These are phyloP conservation scores for Chytridium lagenaria DNA, from an alignment of 371 early-diverging fungal species.

Conservation along the genomic window DNA sequence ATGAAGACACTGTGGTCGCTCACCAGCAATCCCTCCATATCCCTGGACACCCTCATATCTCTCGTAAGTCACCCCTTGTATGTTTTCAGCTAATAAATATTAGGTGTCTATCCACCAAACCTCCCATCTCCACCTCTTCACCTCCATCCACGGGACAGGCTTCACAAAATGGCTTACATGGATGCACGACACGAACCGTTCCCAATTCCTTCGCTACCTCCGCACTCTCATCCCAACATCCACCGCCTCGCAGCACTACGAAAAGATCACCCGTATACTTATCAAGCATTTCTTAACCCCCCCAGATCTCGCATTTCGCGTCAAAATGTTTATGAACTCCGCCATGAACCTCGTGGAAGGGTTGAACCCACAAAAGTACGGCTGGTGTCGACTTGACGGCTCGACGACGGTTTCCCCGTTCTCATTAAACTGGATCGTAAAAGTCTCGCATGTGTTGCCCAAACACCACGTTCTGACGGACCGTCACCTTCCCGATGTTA, in stretches of 20 bases:
- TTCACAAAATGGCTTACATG: slow-evolving; percentile 15
- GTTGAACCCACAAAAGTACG: neutral
- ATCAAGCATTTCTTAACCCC: slow-evolving; percentile 9
- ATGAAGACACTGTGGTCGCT: neutral
- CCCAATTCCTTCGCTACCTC: neutral
- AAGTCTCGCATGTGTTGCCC: too few relatives aligned
- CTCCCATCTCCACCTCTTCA: slow-evolving; percentile 9
- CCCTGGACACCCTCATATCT: neutral
- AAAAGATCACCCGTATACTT: neutral
- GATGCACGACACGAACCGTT: slow-evolving; percentile 8
- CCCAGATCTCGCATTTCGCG: neutral
- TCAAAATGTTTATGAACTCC: neutral
- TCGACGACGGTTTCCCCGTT: neutral
- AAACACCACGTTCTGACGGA: too few relatives aligned
- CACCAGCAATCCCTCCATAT: neutral
- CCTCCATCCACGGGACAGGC: neutral
- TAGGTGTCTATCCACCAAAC: slow-evolving; percentile 8
- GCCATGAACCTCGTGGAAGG: neutral
- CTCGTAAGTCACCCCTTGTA: neutral
- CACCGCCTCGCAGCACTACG: too few relatives aligned
- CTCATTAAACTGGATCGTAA: too few relatives aligned
- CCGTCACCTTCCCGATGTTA: neutral
- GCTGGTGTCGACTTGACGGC: neutral
- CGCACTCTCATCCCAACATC: neutral
- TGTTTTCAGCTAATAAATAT: neutral